These are phyloP conservation scores for Aspergillus hancockii DNA, from an alignment of 495 filamentous ascomycete genomes.

Conservation along the genomic window DNA sequence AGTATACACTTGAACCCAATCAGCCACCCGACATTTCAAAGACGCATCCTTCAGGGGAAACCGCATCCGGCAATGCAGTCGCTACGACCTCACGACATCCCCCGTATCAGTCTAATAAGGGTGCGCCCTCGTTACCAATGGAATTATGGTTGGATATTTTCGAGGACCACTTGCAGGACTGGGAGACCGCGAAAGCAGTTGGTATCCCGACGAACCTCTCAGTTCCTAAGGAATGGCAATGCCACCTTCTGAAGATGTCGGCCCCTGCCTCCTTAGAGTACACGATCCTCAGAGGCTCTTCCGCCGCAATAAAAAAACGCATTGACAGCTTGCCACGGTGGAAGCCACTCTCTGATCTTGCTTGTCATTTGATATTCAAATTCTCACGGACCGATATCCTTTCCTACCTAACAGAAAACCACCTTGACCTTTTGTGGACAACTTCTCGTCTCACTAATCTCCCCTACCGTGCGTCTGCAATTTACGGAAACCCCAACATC, in stretches of 20 bases:
- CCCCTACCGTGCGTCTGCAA: conserved; percentile 79
- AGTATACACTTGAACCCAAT: neutral
- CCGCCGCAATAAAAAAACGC: conserved; percentile 66
- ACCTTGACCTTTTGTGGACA: conserved; percentile 77
- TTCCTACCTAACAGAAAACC: conserved; percentile 73
- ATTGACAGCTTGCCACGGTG: conserved; percentile 66
- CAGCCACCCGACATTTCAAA: conserved; percentile 11
- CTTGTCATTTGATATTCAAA: conserved; percentile 86
- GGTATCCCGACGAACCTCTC: conserved; percentile 75
- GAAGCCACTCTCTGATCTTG: conserved; percentile 73
- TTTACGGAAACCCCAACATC: conserved; percentile 82
- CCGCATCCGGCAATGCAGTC: conserved; percentile 59
- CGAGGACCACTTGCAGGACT: conserved; percentile 74
- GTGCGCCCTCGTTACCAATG: conserved; percentile 57
- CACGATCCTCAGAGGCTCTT: conserved; percentile 70
- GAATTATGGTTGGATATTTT: conserved; percentile 90
- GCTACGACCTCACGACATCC: conserved; percentile 53
- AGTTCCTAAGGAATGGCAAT: conserved; percentile 74
- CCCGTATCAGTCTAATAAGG: conserved; percentile 29
- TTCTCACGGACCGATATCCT: conserved; percentile 80
- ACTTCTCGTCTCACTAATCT: conserved; percentile 80
- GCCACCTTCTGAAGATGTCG: conserved; percentile 48
- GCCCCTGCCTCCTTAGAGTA: conserved; percentile 69
- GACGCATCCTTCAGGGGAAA: conserved; percentile 47
- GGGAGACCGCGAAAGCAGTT: conserved; percentile 82